These are phyloP conservation scores for Sphagnum magellanicum DNA, from an alignment of 228 moss, liverwort and hornwort species.

Conservation along the genomic window DNA sequence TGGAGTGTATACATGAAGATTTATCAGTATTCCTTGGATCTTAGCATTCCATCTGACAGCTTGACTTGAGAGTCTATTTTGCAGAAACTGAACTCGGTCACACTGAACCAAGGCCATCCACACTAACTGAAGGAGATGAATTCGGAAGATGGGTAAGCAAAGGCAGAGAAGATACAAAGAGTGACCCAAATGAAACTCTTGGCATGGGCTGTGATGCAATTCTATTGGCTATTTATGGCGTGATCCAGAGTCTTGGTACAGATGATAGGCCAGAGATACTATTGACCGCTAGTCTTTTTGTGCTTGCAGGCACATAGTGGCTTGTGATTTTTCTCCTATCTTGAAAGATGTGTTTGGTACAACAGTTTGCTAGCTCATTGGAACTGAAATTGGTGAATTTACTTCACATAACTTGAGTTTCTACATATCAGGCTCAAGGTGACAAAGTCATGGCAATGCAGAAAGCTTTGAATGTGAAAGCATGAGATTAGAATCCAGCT, in stretches of 20 bases:
- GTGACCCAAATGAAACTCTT: constrained; percentile 33
- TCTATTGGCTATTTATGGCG: constrained; percentile 86
- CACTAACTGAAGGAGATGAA: neutral
- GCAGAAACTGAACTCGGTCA: neutral
- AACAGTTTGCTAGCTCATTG: too few relatives aligned
- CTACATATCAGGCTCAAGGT: too few relatives aligned
- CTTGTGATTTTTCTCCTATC: neutral
- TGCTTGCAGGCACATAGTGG: neutral
- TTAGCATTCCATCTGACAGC: too few relatives aligned
- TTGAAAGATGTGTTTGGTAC: too few relatives aligned
- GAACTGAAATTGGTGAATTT: too few relatives aligned
- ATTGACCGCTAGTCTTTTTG: too few relatives aligned
- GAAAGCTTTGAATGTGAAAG: too few relatives aligned
- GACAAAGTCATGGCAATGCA: too few relatives aligned
- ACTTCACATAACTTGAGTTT: too few relatives aligned
- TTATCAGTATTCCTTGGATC: too few relatives aligned
- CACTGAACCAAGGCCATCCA: neutral
- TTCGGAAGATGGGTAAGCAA: constrained; percentile 21
- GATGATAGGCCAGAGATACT: constrained; percentile 89
- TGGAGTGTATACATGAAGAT: too few relatives aligned
- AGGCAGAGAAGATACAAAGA: constrained; percentile 16
- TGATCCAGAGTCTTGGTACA: constrained; percentile 88
- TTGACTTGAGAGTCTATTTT: neutral
- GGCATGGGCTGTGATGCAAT: constrained; percentile 82
- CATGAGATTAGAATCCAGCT: too few relatives aligned